These are phyloP conservation scores for Polytrichum formosum DNA, from an alignment of 225 moss, liverwort and hornwort genomes.

Conservation along the genomic window DNA sequence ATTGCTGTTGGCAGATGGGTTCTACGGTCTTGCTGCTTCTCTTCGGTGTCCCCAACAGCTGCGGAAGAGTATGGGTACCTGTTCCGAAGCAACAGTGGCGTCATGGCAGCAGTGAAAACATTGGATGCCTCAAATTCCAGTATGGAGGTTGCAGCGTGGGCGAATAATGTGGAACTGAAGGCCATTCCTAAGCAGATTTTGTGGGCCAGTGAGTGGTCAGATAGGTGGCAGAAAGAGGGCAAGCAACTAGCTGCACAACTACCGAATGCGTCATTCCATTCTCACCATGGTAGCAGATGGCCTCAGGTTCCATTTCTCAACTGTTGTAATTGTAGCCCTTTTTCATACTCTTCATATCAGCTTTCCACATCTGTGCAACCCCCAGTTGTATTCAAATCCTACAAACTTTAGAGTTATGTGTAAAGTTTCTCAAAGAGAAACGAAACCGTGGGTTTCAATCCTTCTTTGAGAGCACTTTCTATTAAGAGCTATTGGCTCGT, in stretches of 20 bases:
- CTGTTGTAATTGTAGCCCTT: not conserved
- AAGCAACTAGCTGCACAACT: constrained; percentile 32
- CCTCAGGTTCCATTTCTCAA: constrained; percentile 26
- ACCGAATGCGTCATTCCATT: constrained; percentile 26
- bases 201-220: constrained; percentile 53
- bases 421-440: too few species aligned
- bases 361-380: not conserved
- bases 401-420: not conserved
- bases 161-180: constrained; percentile 16
- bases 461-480: too few species aligned
- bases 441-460: too few species aligned
- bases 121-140: constrained; percentile 34
- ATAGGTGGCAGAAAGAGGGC: constrained; percentile 43
- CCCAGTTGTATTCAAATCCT: not conserved
- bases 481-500: too few species aligned
- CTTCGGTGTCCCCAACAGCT: constrained; percentile 20
- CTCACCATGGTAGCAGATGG: constrained; percentile 54
- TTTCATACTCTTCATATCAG: not conserved
- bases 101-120: constrained; percentile 31
- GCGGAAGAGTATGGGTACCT: constrained; percentile 36
- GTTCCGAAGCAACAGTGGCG: constrained; percentile 32
- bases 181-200: constrained; percentile 41
- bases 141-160: constrained; percentile 48
- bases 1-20: constrained; percentile 22
- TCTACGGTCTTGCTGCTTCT: constrained; percentile 34